phyloP scores from a whole-genome alignment of 2,329 filamentous ascomycete species.

The Claviceps sp. region DNA sequence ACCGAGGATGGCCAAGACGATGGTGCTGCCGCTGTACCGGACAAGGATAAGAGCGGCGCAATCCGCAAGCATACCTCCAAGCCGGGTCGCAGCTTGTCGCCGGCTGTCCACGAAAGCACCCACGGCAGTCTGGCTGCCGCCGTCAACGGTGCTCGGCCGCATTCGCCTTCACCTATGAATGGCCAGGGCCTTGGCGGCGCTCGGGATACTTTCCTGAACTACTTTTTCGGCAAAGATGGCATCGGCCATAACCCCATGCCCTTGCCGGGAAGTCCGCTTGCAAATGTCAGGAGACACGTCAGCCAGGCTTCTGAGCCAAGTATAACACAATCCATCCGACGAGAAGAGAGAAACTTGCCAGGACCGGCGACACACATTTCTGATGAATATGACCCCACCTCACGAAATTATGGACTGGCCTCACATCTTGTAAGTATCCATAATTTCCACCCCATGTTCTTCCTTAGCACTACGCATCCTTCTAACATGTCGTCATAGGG shows the following conservation, averaged over 20 bases:
- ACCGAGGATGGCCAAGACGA: conserved; percentile 53
- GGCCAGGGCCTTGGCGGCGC: conserved; percentile 47
- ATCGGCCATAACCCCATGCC: conserved; percentile 25
- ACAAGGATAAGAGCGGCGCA: conserved; percentile 33
- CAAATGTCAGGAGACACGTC: conserved; percentile 45
- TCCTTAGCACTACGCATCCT: too few relatives aligned
- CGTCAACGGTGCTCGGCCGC: conserved; percentile 43
- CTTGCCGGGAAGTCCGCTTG: conserved; percentile 20
- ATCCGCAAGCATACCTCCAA: conserved; percentile 19
- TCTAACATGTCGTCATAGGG: conserved; percentile 24
- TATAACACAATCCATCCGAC: conserved; percentile 71
- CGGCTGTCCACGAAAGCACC: conserved; percentile 59
- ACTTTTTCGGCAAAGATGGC: conserved; percentile 96
- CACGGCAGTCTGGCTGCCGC: conserved; percentile 45
- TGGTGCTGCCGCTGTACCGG: conserved; percentile 21
- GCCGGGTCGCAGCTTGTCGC: conserved; percentile 66
- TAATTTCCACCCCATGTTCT: not conserved
- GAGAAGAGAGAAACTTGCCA: conserved; percentile 46
- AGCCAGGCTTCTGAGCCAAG: conserved; percentile 69
- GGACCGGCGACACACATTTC: conserved; percentile 31
- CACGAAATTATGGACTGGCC: conserved; percentile 27
- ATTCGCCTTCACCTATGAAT: conserved; percentile 40
- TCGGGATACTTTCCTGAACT: conserved; percentile 89
- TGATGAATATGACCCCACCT: conserved; percentile 30
- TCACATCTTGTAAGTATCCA: conserved; percentile 44